A percentile compares a stretch with the other conserved stretches of the same genome.
Conservation (phyloP, 257 asterid species). For the Nicotiana noctiflora region DNA sequence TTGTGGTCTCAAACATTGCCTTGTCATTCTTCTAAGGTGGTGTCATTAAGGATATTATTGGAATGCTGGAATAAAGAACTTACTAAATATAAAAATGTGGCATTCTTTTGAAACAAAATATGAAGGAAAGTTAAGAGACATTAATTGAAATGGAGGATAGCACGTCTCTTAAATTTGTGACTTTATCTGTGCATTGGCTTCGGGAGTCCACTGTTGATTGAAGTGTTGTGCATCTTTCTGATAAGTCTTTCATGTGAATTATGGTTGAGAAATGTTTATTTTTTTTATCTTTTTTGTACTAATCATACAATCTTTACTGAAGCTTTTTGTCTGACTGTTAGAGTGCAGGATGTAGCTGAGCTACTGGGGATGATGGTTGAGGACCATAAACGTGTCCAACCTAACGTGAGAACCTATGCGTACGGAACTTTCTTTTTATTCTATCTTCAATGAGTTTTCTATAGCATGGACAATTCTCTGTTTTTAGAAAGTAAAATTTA, state of each 20-base stretch:
- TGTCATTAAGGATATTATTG: no score
- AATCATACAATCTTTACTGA: neutral
- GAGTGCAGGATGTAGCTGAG: conserved; percentile 99
- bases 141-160: no score
- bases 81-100: no score
- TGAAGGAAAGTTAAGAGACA: no score
- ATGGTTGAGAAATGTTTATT: neutral
- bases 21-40: no score
- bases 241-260: neutral
- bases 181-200: neutral
- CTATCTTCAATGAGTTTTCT: neutral
- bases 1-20: no score
- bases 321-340: conserved; percentile 26
- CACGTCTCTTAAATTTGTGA: neutral
- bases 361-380: conserved; percentile 99
- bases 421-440: conserved; percentile 41
- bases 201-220: neutral
- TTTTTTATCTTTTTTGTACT: neutral
- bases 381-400: conserved; percentile 88
- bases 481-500: neutral
- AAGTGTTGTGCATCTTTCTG: conserved; percentile 3
- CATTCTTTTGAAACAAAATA: no score
- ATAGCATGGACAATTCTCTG: neutral
- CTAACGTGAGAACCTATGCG: conserved; percentile 97
- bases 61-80: no score